Evolutionary conservation across 768 basidiomycete genomes (phyloP).

Genomic region (Collybia sordida): DNA sequence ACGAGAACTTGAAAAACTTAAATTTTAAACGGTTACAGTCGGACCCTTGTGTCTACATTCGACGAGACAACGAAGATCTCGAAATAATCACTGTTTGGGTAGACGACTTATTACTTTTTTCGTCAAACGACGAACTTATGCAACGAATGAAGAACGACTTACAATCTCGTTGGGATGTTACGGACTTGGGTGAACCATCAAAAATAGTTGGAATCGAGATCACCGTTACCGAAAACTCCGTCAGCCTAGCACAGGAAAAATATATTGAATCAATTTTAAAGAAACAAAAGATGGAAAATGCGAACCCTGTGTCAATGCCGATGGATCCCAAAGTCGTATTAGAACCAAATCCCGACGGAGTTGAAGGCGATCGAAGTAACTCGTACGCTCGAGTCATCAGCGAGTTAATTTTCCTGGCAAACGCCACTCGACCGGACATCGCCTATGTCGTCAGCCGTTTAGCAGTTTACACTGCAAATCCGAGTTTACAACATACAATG

Average conservation of each 20-base stretch:
- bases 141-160: background rate
- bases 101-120: background rate
- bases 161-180: background rate
- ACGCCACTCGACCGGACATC: background rate
- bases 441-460: background rate
- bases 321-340: background rate
- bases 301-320: background rate
- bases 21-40: background rate
- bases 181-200: background rate
- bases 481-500: background rate
- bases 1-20: background rate
- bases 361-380: background rate
- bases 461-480: conserved; percentile 1
- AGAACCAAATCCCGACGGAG: background rate
- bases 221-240: background rate
- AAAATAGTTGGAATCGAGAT: conserved; percentile 1
- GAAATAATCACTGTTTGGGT: background rate
- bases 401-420: background rate
- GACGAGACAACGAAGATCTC: background rate
- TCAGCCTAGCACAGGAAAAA: background rate
- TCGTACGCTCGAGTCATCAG: background rate
- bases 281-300: background rate
- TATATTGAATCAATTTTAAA: background rate
- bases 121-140: background rate
- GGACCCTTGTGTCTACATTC: background rate